A percentile compares a stretch with the other conserved stretches of the same genome.
phyloP scores from a whole-genome alignment of 2,329 filamentous ascomycete genomes.

The Coniochaeta sp. region DNA sequence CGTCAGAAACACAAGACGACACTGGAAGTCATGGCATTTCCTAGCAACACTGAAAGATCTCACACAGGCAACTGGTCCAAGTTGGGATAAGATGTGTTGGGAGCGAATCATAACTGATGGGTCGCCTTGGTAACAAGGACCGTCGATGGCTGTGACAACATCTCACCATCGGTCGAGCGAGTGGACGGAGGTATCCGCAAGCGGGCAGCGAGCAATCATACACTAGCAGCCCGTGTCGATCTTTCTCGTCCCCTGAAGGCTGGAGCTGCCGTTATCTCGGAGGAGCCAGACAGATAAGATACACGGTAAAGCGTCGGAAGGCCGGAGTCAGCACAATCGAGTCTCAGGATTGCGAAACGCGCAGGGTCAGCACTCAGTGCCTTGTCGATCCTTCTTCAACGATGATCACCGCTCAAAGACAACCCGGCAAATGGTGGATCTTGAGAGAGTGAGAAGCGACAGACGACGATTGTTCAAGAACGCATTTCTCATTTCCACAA shows the following conservation, averaged over 20 bases:
- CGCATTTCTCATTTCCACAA: too few species aligned
- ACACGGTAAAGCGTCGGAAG: background rate
- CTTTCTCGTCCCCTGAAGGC: background rate
- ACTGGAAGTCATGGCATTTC: background rate
- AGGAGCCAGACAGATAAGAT: background rate
- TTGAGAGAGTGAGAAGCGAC: background rate
- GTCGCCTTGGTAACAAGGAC: background rate
- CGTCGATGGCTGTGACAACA: background rate
- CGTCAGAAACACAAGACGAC: background rate
- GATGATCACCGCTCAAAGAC: background rate
- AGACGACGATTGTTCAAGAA: background rate
- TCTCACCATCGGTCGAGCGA: background rate
- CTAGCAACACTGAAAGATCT: background rate
- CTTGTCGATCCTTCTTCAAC: background rate
- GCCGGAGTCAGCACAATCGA: background rate
- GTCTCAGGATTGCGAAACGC: background rate
- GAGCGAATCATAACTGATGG: background rate
- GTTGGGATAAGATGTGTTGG: background rate
- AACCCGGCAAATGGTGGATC: background rate
- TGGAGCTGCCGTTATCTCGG: background rate
- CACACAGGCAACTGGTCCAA: background rate
- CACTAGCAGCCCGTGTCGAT: background rate
- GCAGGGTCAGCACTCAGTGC: background rate
- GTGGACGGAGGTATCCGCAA: background rate
- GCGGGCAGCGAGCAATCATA: background rate